A percentile compares a stretch with the other conserved stretches of the same genome.
phyloP scores from a whole-genome alignment of 73 alveolate genomes.

The Paramecium sonneborni region DNA sequence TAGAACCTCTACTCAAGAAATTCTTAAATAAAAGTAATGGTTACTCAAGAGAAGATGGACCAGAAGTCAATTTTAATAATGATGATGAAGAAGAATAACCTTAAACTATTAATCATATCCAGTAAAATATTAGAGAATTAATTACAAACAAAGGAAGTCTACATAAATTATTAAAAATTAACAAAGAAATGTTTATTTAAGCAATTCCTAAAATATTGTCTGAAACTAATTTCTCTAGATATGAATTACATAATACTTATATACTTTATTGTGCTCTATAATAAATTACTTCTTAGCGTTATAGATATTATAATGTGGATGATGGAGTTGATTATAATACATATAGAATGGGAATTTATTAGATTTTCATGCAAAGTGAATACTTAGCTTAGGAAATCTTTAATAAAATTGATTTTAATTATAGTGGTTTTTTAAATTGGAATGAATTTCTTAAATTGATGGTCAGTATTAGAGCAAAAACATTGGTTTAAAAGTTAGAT shows the following conservation, averaged over 20 bases:
- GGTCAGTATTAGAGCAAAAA: constrained; percentile 28
- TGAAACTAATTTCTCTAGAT: neutral
- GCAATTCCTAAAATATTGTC: neutral
- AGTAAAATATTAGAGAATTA: neutral
- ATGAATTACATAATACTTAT: constrained; percentile 22
- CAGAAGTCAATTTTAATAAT: neutral
- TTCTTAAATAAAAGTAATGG: neutral
- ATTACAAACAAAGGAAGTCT: neutral
- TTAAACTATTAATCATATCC: neutral
- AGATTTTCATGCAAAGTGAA: constrained; percentile 24
- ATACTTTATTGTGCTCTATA: constrained; percentile 10
- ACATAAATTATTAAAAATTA: neutral
- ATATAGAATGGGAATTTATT: constrained; percentile 38
- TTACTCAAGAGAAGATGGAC: neutral
- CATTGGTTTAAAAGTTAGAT: neutral
- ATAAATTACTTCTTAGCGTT: neutral
- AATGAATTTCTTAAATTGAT: neutral
- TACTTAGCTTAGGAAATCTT: constrained; percentile 14
- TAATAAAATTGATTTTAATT: constrained; percentile 33
- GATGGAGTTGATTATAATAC: constrained; percentile 46
- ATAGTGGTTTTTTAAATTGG: constrained; percentile 38
- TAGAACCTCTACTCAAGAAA: neutral
- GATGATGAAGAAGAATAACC: neutral
- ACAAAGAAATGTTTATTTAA: neutral
- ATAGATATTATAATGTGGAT: neutral